These are phyloP conservation scores for Calonectria fujianensis DNA, from an alignment of 2,329 filamentous ascomycete species.

Conservation along the genomic window DNA sequence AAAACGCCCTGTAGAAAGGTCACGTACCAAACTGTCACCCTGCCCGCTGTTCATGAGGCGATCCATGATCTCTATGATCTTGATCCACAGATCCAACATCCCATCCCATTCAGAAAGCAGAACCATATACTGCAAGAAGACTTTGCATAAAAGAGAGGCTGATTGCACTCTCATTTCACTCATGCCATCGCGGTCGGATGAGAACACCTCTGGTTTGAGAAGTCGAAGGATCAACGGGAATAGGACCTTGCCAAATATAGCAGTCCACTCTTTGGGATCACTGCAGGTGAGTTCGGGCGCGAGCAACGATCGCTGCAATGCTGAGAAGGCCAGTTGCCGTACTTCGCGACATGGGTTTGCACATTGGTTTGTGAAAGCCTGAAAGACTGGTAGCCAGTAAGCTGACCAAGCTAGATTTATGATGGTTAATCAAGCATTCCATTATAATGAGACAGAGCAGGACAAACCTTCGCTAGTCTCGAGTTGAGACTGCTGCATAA, in stretches of 20 bases:
- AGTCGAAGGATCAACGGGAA: constrained; percentile 92
- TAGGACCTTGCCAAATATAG: constrained; percentile 94
- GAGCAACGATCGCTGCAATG: constrained; percentile 88
- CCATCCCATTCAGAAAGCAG: constrained; percentile 89
- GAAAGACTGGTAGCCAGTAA: constrained; percentile 97
- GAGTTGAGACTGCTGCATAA: constrained; percentile 95
- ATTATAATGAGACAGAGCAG: neutral
- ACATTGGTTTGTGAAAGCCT: constrained; percentile 90
- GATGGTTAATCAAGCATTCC: constrained; percentile 40
- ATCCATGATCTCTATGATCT: constrained; percentile 95
- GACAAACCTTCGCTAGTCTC: constrained; percentile 86
- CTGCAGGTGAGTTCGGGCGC: constrained; percentile 89
- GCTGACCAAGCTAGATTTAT: constrained; percentile 87
- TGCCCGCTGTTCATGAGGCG: constrained; percentile 96
- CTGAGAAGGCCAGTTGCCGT: constrained; percentile 89
- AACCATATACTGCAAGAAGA: constrained; percentile 95
- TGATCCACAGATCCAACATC: constrained; percentile 93
- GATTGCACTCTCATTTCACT: constrained; percentile 94
- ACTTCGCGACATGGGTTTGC: constrained; percentile 96
- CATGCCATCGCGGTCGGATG: constrained; percentile 93
- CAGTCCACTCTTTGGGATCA: constrained; percentile 93
- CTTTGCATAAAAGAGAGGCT: constrained; percentile 93
- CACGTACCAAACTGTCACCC: constrained; percentile 87
- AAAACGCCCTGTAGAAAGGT: no score
- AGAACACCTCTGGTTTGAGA: constrained; percentile 95